Conservation (phyloP, 371 early-diverging fungal genomes). For the Funneliformis caledonium region DNA sequence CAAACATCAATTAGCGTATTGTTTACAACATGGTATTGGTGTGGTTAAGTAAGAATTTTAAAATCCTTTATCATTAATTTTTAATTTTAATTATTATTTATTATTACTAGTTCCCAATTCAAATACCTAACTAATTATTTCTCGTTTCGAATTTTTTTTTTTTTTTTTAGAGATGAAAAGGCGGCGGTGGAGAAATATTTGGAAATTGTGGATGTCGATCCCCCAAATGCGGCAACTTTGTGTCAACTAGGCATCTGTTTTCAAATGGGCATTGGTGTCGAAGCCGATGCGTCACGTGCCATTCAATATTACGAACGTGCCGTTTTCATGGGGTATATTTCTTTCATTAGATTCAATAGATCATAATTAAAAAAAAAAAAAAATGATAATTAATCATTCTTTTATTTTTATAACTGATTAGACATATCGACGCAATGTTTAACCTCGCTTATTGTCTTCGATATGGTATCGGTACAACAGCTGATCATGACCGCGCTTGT, state of each 20-base stretch:
- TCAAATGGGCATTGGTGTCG: conserved; percentile 32
- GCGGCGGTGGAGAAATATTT: conserved; percentile 15
- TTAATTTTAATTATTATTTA: background rate
- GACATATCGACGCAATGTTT: conserved; percentile 22
- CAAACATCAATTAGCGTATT: conserved; percentile 26
- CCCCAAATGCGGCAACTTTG: conserved; percentile 22
- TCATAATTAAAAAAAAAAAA: background rate
- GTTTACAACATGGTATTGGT: conserved; percentile 27
- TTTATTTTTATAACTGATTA: background rate
- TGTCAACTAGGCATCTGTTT: conserved; percentile 32
- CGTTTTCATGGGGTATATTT: background rate
- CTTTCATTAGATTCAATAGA: background rate
- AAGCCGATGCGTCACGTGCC: conserved; percentile 14
- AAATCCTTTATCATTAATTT: background rate
- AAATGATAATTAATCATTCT: too few species aligned
- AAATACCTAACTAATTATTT: too few species aligned
- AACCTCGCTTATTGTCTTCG: conserved; percentile 34
- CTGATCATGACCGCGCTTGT: conserved; percentile 6
- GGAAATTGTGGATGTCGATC: background rate
- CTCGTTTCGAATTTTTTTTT: background rate
- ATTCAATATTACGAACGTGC: conserved; percentile 21
- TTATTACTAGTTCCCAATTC: too few species aligned
- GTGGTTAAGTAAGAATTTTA: conserved; percentile 5
- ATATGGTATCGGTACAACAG: conserved; percentile 1
- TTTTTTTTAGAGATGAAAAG: conserved; percentile 21